Evolutionary conservation across 495 filamentous ascomycete genomes (phyloP).

Genomic region (Aspergillus bridgeri): DNA sequence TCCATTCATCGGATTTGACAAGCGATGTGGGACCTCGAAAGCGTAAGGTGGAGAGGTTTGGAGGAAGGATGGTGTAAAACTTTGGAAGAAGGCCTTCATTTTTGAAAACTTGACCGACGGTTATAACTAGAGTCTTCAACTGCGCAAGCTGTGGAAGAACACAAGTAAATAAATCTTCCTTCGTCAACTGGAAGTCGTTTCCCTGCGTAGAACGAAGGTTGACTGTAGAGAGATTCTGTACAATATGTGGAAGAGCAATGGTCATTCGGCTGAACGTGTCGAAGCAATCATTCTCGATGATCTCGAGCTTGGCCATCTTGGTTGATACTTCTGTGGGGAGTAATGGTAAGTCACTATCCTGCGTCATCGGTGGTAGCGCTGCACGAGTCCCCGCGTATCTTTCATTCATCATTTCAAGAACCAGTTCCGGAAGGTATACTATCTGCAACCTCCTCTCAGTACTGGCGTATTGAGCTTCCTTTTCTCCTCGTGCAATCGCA

Average conservation of each 20-base stretch:
- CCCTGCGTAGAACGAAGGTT: constrained; percentile 21
- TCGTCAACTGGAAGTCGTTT: constrained; percentile 13
- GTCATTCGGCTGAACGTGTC: constrained; percentile 22
- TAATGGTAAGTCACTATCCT: not conserved
- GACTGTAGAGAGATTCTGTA: constrained; percentile 17
- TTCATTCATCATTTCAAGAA: constrained; percentile 10
- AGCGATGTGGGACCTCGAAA: constrained; percentile 26
- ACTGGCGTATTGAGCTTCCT: constrained; percentile 8
- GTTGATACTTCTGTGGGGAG: not conserved
- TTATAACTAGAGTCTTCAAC: constrained; percentile 21
- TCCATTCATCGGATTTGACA: constrained; percentile 15
- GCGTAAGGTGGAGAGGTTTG: constrained; percentile 18
- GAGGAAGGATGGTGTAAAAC: constrained; percentile 16
- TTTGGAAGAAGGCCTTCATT: constrained; percentile 14
- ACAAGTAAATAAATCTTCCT: constrained; percentile 8
- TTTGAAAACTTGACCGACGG: constrained; percentile 23
- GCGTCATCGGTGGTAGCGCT: constrained; percentile 10
- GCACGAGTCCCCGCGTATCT: constrained; percentile 2
- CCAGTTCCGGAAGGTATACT: constrained; percentile 11
- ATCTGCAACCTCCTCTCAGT: constrained; percentile 15
- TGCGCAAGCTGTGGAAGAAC: constrained; percentile 12
- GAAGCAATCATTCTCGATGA: constrained; percentile 24
- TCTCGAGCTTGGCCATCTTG: constrained; percentile 20
- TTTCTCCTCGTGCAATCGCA: constrained; percentile 15
- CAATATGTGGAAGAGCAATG: constrained; percentile 20